A percentile compares a stretch with the other conserved stretches of the same genome.
Evolutionary conservation across 805 yeast species (phyloP).

Genomic region (Torulaspora gathmanii): DNA sequence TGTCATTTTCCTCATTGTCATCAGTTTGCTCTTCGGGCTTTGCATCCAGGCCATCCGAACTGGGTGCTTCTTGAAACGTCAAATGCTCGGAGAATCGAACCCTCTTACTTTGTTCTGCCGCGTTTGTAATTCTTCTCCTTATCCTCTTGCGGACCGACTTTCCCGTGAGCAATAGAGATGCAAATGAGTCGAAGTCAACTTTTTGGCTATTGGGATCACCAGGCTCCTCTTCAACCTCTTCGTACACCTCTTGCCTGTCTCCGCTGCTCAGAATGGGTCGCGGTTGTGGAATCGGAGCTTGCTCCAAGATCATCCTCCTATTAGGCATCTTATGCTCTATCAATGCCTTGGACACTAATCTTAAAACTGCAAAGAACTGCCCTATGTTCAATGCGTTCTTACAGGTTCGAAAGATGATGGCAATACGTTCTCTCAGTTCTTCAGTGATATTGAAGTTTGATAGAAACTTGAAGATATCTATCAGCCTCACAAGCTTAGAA

Average conservation of each 20-base stretch:
- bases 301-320: constrained; percentile 46
- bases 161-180: constrained; percentile 79
- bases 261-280: constrained; percentile 66
- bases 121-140: constrained; percentile 31
- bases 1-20: constrained; percentile 20
- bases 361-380: constrained; percentile 80
- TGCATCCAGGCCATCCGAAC: constrained; percentile 1
- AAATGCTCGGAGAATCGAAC: constrained; percentile 72
- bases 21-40: constrained; percentile 17
- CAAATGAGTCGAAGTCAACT: constrained; percentile 79
- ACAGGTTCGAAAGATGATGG: constrained; percentile 47
- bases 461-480: constrained; percentile 75
- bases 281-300: constrained; percentile 74
- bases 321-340: constrained; percentile 47
- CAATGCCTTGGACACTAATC: constrained; percentile 72
- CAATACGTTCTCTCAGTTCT: constrained; percentile 47
- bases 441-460: constrained; percentile 65
- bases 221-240: constrained; percentile 35
- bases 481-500: constrained; percentile 58
- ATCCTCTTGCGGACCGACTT: constrained; percentile 49
- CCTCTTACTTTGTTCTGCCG: constrained; percentile 46
- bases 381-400: constrained; percentile 69
- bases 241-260: constrained; percentile 46
- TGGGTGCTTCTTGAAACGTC: constrained; percentile 37
- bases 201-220: constrained; percentile 31